A percentile compares a stretch with the other conserved stretches of the same genome.
Evolutionary conservation across 2,329 filamentous ascomycete genomes (phyloP).

Genomic region (Mariannaea elegans): DNA sequence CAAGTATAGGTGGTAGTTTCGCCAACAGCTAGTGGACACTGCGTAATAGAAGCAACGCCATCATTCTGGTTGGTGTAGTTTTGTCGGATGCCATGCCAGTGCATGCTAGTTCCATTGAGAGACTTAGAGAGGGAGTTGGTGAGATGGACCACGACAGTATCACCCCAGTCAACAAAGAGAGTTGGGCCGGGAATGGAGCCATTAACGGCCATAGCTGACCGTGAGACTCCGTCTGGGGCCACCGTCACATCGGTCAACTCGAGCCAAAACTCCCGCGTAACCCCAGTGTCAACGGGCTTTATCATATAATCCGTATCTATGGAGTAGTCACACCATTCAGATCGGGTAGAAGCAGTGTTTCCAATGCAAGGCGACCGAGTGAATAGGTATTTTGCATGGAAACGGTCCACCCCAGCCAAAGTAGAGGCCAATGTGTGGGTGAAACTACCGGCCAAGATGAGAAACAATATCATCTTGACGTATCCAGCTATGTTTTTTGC

Average conservation of each 20-base stretch:
- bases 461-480: slow-evolving; percentile 2
- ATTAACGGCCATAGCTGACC: slow-evolving; percentile 59
- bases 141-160: slow-evolving; percentile 60
- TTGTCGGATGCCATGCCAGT: slow-evolving; percentile 15
- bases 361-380: neutral
- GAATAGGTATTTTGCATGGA: neutral
- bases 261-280: slow-evolving; percentile 60
- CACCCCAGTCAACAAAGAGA: slow-evolving; percentile 62
- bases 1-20: slow-evolving; percentile 60
- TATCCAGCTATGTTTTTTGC: too few species aligned
- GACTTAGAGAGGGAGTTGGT: slow-evolving; percentile 54
- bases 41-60: slow-evolving; percentile 7
- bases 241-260: slow-evolving; percentile 51
- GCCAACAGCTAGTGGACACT: slow-evolving; percentile 11
- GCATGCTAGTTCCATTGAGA: slow-evolving; percentile 49
- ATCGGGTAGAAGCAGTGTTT: slow-evolving; percentile 45
- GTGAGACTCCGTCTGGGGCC: slow-evolving; percentile 57
- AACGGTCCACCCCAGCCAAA: neutral
- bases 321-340: slow-evolving; percentile 57
- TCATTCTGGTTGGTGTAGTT: slow-evolving; percentile 12
- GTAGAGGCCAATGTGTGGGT: neutral
- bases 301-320: slow-evolving; percentile 56
- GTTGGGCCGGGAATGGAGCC: slow-evolving; percentile 65
- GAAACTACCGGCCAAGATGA: slow-evolving; percentile 3
- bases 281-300: slow-evolving; percentile 54